Conservation (phyloP, 179 eudicot species). For the Amaranthus tricolor region DNA sequence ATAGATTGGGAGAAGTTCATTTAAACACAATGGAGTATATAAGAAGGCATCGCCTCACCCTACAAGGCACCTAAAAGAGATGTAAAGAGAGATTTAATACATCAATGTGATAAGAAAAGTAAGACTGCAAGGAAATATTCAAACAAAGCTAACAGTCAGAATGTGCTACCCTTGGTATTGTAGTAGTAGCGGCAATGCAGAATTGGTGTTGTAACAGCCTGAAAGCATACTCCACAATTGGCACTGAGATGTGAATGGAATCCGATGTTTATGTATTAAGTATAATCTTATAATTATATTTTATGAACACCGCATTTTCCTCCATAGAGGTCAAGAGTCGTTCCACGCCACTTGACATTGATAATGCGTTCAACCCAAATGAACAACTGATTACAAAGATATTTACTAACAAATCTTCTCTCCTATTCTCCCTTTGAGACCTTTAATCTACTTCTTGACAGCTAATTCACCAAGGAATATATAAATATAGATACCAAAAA, state of each 20-base stretch:
- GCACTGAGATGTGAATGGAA: not conserved
- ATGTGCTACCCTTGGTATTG: no score
- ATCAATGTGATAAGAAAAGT: not conserved
- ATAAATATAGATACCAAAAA: no score
- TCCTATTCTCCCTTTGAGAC: not conserved
- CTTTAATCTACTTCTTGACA: no score
- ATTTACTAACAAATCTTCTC: not conserved
- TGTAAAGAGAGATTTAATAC: not conserved
- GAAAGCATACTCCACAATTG: not conserved
- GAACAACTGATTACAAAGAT: not conserved
- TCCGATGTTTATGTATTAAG: not conserved
- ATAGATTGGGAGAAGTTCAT: not conserved
- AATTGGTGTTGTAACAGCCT: not conserved
- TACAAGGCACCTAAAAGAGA: not conserved
- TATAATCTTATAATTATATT: not conserved
- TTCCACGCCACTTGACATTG: not conserved
- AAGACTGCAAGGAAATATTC: not conserved
- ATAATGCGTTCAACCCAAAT: not conserved
- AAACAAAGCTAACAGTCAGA: no score
- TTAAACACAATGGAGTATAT: not conserved
- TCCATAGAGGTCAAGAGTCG: not conserved
- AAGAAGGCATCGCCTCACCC: not conserved
- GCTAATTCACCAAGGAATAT: no score
- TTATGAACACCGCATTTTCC: not conserved
- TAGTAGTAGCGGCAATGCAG: not conserved